phyloP scores from a whole-genome alignment of 1,284 basidiomycete species.

The Ustilago vetiveriae region DNA sequence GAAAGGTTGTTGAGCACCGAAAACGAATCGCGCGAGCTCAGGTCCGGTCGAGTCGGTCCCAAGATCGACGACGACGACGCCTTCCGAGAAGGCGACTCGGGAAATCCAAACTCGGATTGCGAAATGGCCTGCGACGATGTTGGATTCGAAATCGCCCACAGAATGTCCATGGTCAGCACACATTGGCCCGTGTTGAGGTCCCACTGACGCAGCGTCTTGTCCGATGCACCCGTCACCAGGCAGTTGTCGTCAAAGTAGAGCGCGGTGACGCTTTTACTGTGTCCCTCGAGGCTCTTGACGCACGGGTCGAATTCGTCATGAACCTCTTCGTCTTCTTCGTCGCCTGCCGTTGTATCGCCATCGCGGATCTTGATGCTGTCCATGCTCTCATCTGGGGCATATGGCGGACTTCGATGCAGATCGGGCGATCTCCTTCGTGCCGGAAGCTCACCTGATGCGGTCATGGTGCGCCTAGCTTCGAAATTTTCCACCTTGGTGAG shows the following conservation, averaged over 20 bases:
- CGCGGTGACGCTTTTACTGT: constrained; percentile 88
- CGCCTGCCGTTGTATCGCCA: constrained; percentile 24
- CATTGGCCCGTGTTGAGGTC: constrained; percentile 96
- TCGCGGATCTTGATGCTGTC: constrained; percentile 43
- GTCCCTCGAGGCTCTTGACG: constrained; percentile 83
- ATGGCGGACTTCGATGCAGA: constrained; percentile 9
- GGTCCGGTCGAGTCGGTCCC: constrained; percentile 32
- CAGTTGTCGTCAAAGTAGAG: constrained; percentile 95
- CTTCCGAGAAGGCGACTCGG: constrained; percentile 69
- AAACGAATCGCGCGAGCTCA: constrained; percentile 37
- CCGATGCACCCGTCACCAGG: constrained; percentile 93
- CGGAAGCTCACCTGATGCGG: constrained; percentile 47
- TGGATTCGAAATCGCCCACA: constrained; percentile 98
- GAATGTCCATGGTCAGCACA: constrained; percentile 98
- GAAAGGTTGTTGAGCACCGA: constrained; percentile 67
- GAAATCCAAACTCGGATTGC: constrained; percentile 54
- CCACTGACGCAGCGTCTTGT: constrained; percentile 99
- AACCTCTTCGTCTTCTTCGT: constrained; percentile 69
- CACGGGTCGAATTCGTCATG: constrained; percentile 71
- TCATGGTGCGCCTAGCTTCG: constrained; percentile 53
- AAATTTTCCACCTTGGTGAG: constrained; percentile 63
- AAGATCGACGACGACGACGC: constrained; percentile 43
- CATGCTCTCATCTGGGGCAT: constrained; percentile 32
- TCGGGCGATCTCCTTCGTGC: constrained; percentile 27
- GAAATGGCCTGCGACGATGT: constrained; percentile 71